These are phyloP conservation scores for Scytalidium lignicola DNA, from an alignment of 2,329 filamentous ascomycete genomes.

Conservation along the genomic window DNA sequence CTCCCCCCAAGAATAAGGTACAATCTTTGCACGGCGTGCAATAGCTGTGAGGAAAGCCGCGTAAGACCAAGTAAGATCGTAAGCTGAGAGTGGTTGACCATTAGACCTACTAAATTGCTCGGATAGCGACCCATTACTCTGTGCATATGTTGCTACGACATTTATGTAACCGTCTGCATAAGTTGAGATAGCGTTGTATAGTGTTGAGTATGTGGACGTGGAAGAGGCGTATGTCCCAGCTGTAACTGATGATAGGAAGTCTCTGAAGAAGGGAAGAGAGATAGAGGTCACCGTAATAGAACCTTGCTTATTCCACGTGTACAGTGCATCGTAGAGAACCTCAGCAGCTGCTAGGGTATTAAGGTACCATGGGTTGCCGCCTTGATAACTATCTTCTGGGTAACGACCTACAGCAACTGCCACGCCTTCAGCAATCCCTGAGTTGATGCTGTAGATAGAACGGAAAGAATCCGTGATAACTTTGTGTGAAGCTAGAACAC, in stretches of 20 bases:
- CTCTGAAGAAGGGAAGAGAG: constrained; percentile 68
- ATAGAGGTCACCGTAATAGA: constrained; percentile 59
- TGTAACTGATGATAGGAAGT: constrained; percentile 52
- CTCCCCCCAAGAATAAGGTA: constrained; percentile 54
- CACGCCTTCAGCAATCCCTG: constrained; percentile 51
- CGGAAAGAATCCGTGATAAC: constrained; percentile 71
- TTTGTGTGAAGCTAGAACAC: constrained; percentile 71
- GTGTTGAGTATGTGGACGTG: constrained; percentile 54
- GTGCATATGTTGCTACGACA: constrained; percentile 44
- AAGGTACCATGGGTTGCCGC: constrained; percentile 79
- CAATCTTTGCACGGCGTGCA: constrained; percentile 47
- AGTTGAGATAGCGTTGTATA: constrained; percentile 54
- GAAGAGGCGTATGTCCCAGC: constrained; percentile 61
- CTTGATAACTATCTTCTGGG: constrained; percentile 68
- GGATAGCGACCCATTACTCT: constrained; percentile 55
- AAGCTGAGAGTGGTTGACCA: constrained; percentile 55
- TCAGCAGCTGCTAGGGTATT: constrained; percentile 73
- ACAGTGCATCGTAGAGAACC: constrained; percentile 71
- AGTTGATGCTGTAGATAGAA: constrained; percentile 63
- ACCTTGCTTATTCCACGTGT: constrained; percentile 61
- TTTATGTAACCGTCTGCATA: constrained; percentile 57
- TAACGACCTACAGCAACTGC: constrained; percentile 64
- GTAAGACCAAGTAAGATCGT: constrained; percentile 70
- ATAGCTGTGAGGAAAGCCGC: constrained; percentile 62
- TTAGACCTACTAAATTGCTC: constrained; percentile 59